These are phyloP conservation scores for Pseudogymnoascus sp. DNA, from an alignment of 2,329 filamentous ascomycete species.

Conservation along the genomic window DNA sequence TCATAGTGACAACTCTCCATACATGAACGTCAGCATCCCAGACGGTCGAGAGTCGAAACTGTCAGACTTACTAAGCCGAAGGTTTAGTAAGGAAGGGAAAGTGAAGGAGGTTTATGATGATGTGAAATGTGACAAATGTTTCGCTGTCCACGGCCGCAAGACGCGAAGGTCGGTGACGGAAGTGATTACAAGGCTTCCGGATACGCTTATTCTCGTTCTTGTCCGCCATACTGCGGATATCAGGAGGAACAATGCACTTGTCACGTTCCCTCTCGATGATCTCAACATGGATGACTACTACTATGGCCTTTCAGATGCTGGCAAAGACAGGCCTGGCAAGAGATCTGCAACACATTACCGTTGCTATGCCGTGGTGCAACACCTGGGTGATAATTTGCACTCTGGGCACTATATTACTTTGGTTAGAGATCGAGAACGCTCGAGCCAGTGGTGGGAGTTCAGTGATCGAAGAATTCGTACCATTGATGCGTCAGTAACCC, in stretches of 20 bases:
- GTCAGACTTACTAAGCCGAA: not conserved
- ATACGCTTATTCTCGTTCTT: constrained; percentile 49
- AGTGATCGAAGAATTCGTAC: constrained; percentile 8
- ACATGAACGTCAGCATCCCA: constrained; percentile 28
- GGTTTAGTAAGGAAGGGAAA: not conserved
- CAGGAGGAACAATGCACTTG: constrained; percentile 61
- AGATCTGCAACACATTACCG: constrained; percentile 51
- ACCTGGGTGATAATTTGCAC: constrained; percentile 17
- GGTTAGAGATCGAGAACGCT: constrained; percentile 18
- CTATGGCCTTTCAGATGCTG: constrained; percentile 41
- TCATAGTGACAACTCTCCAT: constrained; percentile 51
- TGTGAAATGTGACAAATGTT: constrained; percentile 33
- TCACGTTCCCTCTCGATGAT: constrained; percentile 69
- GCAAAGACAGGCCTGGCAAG: constrained; percentile 20
- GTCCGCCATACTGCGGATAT: constrained; percentile 47
- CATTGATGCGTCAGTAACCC: constrained; percentile 10
- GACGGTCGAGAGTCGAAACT: not conserved
- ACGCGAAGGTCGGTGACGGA: constrained; percentile 19
- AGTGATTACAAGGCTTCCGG: constrained; percentile 10
- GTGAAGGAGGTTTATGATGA: constrained; percentile 17
- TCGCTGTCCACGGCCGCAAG: constrained; percentile 5
- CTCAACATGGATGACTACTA: constrained; percentile 45
- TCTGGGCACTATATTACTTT: constrained; percentile 23
- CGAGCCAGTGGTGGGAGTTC: constrained; percentile 9
- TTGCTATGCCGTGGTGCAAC: constrained; percentile 68